phyloP scores from a whole-genome alignment of 345 rosid genomes.

The Eucalyptus globulus region DNA sequence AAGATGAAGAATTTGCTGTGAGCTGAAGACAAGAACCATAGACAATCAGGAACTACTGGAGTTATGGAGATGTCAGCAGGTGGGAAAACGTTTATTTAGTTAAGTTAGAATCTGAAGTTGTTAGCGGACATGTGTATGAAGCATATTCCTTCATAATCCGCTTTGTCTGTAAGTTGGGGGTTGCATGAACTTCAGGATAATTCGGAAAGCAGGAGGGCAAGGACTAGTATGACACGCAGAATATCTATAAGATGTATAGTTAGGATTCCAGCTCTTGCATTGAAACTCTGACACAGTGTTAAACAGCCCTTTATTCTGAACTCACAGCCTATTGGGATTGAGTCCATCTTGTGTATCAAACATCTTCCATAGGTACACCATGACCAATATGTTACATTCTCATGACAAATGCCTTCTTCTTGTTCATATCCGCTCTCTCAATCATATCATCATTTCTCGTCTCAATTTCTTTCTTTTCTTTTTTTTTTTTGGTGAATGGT shows the following conservation, averaged over 20 bases:
- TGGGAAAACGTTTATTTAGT: background rate
- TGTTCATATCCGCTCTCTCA: background rate
- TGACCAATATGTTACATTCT: background rate
- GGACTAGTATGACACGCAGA: accelerated
- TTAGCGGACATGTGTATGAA: background rate
- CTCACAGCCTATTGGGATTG: accelerated
- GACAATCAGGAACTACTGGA: background rate
- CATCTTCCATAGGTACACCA: background rate
- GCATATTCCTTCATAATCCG: background rate
- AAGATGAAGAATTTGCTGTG: background rate
- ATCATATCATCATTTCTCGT: background rate
- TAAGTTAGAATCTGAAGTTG: background rate
- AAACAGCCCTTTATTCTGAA: background rate
- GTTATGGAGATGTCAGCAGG: background rate
- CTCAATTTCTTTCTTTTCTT: too few relatives aligned
- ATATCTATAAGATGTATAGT: background rate
- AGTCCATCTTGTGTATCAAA: background rate
- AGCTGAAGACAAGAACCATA: background rate
- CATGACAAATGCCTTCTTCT: background rate
- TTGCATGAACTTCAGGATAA: background rate
- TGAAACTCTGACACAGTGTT: background rate
- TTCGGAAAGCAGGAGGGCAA: background rate
- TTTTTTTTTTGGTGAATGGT: too few relatives aligned
- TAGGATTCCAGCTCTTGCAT: background rate
- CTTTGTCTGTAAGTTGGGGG: background rate